Base-by-base conservation (phyloP, 2,329 filamentous ascomycete species). In the Fusarium nanum region DNA sequence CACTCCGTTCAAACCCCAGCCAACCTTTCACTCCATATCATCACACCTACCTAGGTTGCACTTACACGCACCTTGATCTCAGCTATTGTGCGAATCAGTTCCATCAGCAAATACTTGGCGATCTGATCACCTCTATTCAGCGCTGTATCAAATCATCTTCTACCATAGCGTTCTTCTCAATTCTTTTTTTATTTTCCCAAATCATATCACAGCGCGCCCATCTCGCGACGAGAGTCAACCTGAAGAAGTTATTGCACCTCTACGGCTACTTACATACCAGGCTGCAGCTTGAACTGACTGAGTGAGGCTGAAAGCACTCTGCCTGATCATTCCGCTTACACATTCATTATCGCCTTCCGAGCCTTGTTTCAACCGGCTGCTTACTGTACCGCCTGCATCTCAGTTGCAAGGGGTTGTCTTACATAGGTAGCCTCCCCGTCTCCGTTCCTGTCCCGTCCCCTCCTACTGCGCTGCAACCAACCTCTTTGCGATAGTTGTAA, bases 271-370 rank as follows among this genome's bases (percentile, higher is more conserved):
- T 16, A 22, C 48, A 50, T 37, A n/a, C 34, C 18, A 37, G 18
- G 10, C 34, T 37, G 34, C 34, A 37, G 34, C 34, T 37, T 37
- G 34, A 37, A 49, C 42, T 42, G 16, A 49, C 34, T 42, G 16
- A 30, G 48, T 67, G 56, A 67, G 56, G 48, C 53, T 70, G 18
- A 56, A 59, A 27, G 30, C 28, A 52, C 27, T 56, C 67, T 68
- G 58, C 55, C 59, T 68, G 28, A 25, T 41, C 22, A 27, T 30
- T 55, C 44, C 34, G 56, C 64, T 70, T 52, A 61, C 64, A 71
- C 46, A 27, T 46, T 20, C 28, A 48, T 59, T 44, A 30, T 55
- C 42, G 45, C 54, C 52, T 70, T 50, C 56, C 40, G 42, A 62
- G 45, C 67, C 53, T 70, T 64, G 48, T 67, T 41, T 47, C 53